These are phyloP conservation scores for Aureobasidium sp. DNA, from an alignment of 2,329 filamentous ascomycete species.

Conservation along the genomic window DNA sequence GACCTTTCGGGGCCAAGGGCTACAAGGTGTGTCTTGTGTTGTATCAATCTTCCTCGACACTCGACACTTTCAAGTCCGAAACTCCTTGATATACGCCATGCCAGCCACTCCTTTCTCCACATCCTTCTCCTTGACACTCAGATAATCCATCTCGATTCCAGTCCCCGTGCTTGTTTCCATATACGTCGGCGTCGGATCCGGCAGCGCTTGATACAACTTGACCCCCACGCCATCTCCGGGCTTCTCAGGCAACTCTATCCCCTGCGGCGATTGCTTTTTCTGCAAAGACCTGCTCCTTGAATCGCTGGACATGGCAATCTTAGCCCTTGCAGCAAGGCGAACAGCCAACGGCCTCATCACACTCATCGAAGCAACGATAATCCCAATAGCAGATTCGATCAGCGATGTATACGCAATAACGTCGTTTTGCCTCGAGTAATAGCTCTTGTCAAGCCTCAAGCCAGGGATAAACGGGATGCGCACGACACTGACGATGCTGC, in stretches of 20 bases:
- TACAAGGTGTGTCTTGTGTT: too few species aligned
- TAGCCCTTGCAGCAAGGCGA: neutral
- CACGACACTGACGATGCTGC: constrained; percentile 9
- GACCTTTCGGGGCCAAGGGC: too few species aligned
- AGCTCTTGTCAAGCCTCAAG: neutral
- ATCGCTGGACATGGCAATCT: neutral
- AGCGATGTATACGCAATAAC: constrained; percentile 10
- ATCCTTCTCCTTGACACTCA: neutral
- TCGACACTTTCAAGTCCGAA: neutral
- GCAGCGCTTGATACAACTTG: neutral
- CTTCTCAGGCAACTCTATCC: neutral
- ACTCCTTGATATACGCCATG: neutral
- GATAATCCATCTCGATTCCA: neutral
- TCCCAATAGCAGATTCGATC: constrained; percentile 12
- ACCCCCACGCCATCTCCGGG: neutral
- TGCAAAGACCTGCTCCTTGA: neutral
- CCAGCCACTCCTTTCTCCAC: neutral
- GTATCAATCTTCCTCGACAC: too few species aligned
- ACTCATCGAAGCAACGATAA: constrained; percentile 12
- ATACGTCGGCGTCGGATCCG: neutral
- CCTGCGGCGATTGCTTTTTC: neutral
- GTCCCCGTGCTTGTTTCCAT: neutral
- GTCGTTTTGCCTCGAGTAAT: constrained; percentile 11
- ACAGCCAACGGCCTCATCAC: constrained; percentile 7
- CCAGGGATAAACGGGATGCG: constrained; percentile 13